phyloP scores from a whole-genome alignment of 768 basidiomycete species.

The Termitomyces sp. region DNA sequence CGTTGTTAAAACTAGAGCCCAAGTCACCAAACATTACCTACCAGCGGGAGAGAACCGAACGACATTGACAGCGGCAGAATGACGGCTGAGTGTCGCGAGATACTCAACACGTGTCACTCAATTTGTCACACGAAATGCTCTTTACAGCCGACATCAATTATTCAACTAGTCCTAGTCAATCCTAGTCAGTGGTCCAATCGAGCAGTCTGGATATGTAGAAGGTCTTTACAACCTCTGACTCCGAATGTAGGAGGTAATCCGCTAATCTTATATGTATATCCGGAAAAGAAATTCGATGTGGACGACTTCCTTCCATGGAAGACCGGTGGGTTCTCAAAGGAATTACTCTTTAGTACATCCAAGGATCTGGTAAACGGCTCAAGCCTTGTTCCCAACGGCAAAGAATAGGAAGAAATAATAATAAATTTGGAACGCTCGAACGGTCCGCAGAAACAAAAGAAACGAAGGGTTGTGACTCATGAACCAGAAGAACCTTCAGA shows the following conservation, averaged over 20 bases:
- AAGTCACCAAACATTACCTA: slow-evolving; percentile 27
- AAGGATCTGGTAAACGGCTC: not conserved
- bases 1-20: not conserved
- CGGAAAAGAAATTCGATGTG: not conserved
- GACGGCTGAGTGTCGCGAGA: slow-evolving; percentile 87
- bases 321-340: not conserved
- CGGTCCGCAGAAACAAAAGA: too few relatives aligned
- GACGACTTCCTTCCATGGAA: slow-evolving; percentile 1
- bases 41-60: slow-evolving; percentile 96
- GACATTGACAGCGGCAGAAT: slow-evolving; percentile 94
- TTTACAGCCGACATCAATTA: not conserved
- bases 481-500: not conserved
- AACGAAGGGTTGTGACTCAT: not conserved
- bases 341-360: not conserved
- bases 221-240: not conserved
- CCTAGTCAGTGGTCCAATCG: too few relatives aligned
- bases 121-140: slow-evolving; percentile 6
- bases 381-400: not conserved
- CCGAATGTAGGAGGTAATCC: not conserved
- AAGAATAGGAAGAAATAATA: too few relatives aligned
- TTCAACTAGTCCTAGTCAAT: not conserved
- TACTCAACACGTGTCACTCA: slow-evolving; percentile 75
- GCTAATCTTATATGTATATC: not conserved
- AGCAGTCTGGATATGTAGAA: not conserved
- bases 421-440: not conserved